These are phyloP conservation scores for Penicillium crystallinum DNA, from an alignment of 495 filamentous ascomycete genomes.

Conservation along the genomic window DNA sequence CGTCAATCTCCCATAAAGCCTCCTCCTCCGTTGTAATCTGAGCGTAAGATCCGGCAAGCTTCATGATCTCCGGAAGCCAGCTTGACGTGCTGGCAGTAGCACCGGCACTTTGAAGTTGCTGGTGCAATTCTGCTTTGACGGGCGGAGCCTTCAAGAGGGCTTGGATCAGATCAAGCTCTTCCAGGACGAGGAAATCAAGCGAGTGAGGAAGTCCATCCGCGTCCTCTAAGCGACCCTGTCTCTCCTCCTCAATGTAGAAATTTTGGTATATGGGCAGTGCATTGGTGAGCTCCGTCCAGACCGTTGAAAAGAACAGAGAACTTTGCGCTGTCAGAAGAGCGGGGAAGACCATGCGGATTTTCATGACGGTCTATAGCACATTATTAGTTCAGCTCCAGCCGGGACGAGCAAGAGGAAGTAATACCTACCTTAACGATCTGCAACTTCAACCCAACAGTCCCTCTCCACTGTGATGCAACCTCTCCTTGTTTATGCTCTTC, in stretches of 20 bases:
- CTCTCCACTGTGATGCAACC: slow-evolving; percentile 57
- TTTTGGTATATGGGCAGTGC: slow-evolving; percentile 66
- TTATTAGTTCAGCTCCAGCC: slow-evolving; percentile 4
- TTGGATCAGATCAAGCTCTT: slow-evolving; percentile 91
- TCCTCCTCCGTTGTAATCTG: slow-evolving; percentile 91
- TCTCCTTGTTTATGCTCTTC: slow-evolving; percentile 49
- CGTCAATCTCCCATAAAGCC: slow-evolving; percentile 91
- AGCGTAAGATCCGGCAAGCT: slow-evolving; percentile 76
- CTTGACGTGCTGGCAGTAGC: slow-evolving; percentile 48
- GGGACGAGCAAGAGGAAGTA: neutral
- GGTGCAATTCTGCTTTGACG: slow-evolving; percentile 77
- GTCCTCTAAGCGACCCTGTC: slow-evolving; percentile 84
- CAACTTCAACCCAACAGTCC: slow-evolving; percentile 77
- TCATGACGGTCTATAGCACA: slow-evolving; percentile 66
- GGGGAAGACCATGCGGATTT: slow-evolving; percentile 79
- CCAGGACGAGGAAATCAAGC: slow-evolving; percentile 86
- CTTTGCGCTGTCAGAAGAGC: slow-evolving; percentile 75
- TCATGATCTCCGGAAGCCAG: slow-evolving; percentile 81
- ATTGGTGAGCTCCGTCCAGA: slow-evolving; percentile 77
- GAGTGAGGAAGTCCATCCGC: slow-evolving; percentile 88
- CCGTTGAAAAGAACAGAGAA: slow-evolving; percentile 69
- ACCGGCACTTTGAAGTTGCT: slow-evolving; percentile 59
- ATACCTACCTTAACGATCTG: slow-evolving; percentile 73
- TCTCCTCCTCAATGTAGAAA: slow-evolving; percentile 78
- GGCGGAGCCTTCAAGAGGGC: slow-evolving; percentile 75